Conservation (phyloP, 371 early-diverging fungal genomes). For the Apophysomyces variabilis region DNA sequence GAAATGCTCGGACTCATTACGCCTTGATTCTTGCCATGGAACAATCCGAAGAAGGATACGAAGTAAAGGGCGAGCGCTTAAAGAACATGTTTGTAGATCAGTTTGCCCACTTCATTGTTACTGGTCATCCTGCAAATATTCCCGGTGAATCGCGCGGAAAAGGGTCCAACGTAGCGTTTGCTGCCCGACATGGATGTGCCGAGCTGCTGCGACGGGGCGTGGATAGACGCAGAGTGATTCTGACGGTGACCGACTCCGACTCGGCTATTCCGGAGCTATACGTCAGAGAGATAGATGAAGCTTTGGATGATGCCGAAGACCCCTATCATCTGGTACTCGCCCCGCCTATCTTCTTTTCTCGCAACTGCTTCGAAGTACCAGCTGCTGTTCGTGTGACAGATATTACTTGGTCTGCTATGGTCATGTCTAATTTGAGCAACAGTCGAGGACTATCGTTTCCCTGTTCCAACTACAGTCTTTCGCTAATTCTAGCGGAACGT, state of each 20-base stretch:
- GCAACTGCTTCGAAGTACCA: conserved; percentile 76
- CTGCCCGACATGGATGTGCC: conserved; percentile 51
- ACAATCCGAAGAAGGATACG: conserved; percentile 61
- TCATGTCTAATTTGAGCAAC: conserved; percentile 78
- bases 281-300: conserved; percentile 46
- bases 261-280: conserved; percentile 53
- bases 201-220: conserved; percentile 39
- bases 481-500: conserved; percentile 68
- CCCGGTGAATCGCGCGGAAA: conserved; percentile 82
- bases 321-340: conserved; percentile 63
- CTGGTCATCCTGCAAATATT: conserved; percentile 70
- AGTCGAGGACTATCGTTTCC: conserved; percentile 72
- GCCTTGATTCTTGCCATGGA: conserved; percentile 82
- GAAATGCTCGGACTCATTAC: conserved; percentile 49
- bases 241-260: conserved; percentile 62
- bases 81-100: conserved; percentile 51
- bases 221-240: conserved; percentile 54
- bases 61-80: conserved; percentile 63
- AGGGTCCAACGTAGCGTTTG: conserved; percentile 76
- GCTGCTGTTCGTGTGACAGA: conserved; percentile 78
- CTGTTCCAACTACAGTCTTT: conserved; percentile 77
- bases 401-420: conserved; percentile 79
- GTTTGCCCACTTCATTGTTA: conserved; percentile 58
- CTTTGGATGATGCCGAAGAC: conserved; percentile 40
- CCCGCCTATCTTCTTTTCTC: conserved; percentile 78